Evolutionary conservation across 2,329 filamentous ascomycete species (phyloP), one percentile per base, ranked within the genome.

Genomic region (Tolypocladium tundrense): DNA sequence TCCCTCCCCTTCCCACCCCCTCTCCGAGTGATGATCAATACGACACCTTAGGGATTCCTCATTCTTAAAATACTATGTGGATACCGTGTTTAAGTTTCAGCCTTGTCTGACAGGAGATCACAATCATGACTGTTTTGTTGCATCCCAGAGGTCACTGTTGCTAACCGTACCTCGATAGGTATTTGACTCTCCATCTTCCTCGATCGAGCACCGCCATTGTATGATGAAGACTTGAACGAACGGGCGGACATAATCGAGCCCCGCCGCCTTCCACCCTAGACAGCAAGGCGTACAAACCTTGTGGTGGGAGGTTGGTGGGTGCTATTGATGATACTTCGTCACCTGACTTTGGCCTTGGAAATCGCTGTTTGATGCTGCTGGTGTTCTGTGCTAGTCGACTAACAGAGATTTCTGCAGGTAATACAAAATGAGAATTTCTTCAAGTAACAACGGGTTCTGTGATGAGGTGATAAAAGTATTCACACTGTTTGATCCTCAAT

Each of bases 141-240:
- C 54, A 37, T 37, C 11, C 50, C 57, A 56, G 59, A 58, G 57
- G 43, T 61, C 59, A 58, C 60, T 60, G 60, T 66, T 67, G 70
- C 73, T 79, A 74, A 79, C 72, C 61, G 58, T 58, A 56, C 59
- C 64, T 63, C 61, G 66, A 67, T 65, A 82, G 79, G 78, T 81
- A 81, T 61, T 55, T 63, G 42, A 54, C 37, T 42, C 14, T 21
- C 40, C 21, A 21, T 39, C 40, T 35, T 7, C 27, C 33, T 39
- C 55, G 43, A 56, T 57, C 61, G 43, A 61, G 42, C 54, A 53
- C 41, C 51, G 59, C 62, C 68, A 73, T 72, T 68, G 63, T 68
- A 79, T 85, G 82, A 85, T 76, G 82, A 85, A 80, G 74, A 73
- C 73, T 84, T 85, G 82, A 84, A 85, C 82, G 82, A 85, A 85